Conservation (phyloP, 352 stramenopile genomes). For the Aphanomyces invadans region DNA sequence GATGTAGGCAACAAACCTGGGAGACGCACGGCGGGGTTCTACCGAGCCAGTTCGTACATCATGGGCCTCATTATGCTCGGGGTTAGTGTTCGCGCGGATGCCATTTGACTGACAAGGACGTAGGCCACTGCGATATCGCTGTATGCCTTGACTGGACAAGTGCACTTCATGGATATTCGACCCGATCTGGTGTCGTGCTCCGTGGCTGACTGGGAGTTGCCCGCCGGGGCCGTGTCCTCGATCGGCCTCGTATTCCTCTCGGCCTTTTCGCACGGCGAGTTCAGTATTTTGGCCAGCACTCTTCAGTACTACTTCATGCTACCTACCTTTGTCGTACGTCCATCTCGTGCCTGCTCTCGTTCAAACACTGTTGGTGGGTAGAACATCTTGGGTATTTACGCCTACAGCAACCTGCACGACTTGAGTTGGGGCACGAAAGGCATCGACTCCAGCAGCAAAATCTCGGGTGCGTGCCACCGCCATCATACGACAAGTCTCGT, state of each 20-base stretch:
- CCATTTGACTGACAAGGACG: no score
- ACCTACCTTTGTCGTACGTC: constrained; percentile 31
- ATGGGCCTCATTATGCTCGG: constrained; percentile 19
- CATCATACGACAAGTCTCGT: constrained; percentile 12
- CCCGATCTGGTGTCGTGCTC: constrained; percentile 8
- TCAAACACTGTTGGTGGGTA: no score
- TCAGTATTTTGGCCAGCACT: constrained; percentile 31
- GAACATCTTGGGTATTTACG: constrained; percentile 38
- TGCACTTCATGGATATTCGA: constrained; percentile 11
- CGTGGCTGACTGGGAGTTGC: constrained; percentile 16
- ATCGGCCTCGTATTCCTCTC: constrained; percentile 27
- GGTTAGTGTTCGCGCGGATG: background rate
- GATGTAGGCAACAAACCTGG: constrained; percentile 16
- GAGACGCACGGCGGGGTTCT: constrained; percentile 6
- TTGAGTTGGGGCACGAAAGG: constrained; percentile 34
- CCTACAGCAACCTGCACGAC: constrained; percentile 37
- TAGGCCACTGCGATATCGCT: constrained; percentile 16
- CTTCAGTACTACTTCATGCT: constrained; percentile 41
- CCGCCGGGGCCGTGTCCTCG: constrained; percentile 7
- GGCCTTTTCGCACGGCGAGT: constrained; percentile 35
- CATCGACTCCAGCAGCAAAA: constrained; percentile 26
- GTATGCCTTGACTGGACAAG: background rate
- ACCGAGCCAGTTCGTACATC: constrained; percentile 12
- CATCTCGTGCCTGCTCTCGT: no score
- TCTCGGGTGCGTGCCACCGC: constrained; percentile 17